A percentile compares a stretch with the other conserved stretches of the same genome.
Conservation (phyloP, 495 filamentous ascomycete genomes). For the Letharia columbiana region DNA sequence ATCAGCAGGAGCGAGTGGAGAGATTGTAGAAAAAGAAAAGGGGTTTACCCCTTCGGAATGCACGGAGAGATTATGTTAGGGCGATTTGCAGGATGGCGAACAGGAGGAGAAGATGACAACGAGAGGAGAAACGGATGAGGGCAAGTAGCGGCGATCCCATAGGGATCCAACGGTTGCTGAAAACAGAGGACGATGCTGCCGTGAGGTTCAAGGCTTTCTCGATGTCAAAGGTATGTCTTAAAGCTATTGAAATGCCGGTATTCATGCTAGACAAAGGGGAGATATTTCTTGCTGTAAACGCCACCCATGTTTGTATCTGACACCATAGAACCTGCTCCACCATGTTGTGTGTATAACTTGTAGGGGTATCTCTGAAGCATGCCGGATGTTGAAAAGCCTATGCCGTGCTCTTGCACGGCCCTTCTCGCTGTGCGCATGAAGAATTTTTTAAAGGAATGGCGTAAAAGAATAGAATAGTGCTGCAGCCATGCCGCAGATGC, state of each 20-base stretch:
- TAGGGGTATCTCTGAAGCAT: constrained; percentile 5
- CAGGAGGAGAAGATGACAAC: too few species aligned
- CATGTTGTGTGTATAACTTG: background rate
- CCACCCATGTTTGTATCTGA: background rate
- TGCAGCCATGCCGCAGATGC: background rate
- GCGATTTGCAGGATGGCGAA: too few species aligned
- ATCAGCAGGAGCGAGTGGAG: too few species aligned
- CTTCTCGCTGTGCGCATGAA: background rate
- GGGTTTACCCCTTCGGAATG: too few species aligned
- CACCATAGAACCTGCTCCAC: background rate
- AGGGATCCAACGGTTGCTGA: background rate
- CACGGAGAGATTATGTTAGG: too few species aligned
- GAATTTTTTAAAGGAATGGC: background rate
- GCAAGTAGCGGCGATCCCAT: background rate
- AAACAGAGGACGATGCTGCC: background rate
- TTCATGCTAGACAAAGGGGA: background rate
- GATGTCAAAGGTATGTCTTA: background rate
- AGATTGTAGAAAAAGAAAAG: too few species aligned
- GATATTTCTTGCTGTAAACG: background rate
- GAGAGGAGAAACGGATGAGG: background rate
- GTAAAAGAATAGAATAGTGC: constrained; percentile 1
- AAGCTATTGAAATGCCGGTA: constrained; percentile 1
- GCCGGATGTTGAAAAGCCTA: constrained; percentile 2
- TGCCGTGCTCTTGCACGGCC: background rate
- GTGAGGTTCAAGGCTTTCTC: background rate